These are phyloP conservation scores for Schizonepeta tenuifolia DNA, from an alignment of 257 asterid species.

Conservation along the genomic window DNA sequence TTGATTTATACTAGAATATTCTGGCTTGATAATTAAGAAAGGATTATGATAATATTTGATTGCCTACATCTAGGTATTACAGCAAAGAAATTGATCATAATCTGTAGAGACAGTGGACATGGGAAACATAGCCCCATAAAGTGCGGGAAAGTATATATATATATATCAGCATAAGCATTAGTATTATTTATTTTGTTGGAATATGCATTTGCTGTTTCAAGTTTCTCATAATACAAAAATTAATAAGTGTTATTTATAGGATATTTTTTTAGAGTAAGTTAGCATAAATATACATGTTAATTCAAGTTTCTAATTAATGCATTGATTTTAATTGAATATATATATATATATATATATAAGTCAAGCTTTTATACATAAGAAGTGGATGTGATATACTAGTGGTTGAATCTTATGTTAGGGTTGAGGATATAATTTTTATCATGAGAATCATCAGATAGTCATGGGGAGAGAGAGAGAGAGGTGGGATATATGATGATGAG, in stretches of 20 bases:
- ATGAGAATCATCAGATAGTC: constrained; percentile 40
- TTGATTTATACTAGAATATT: constrained; percentile 38
- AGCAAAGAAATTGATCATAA: constrained; percentile 30
- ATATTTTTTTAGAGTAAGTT: neutral
- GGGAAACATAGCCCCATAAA: constrained; percentile 89
- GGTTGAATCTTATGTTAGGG: constrained; percentile 34
- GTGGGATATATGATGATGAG: constrained; percentile 13
- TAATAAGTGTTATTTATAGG: neutral
- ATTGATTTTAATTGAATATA: neutral
- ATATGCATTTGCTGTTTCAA: constrained; percentile 34
- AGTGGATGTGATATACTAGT: constrained; percentile 27
- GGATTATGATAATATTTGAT: constrained; percentile 32
- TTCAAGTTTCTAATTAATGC: neutral
- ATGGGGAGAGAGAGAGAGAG: neutral
- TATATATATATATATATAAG: neutral
- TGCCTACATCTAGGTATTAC: constrained; percentile 31
- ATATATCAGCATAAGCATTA: constrained; percentile 30
- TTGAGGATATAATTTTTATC: constrained; percentile 22
- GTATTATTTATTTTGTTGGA: too few relatives aligned
- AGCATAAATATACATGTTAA: neutral
- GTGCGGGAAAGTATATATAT: constrained; percentile 61
- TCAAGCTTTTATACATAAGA: constrained; percentile 18
- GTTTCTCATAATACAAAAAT: neutral
- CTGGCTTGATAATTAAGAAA: constrained; percentile 12
- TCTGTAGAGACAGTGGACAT: constrained; percentile 51